Conservation (phyloP, 2,329 filamentous ascomycete genomes). For the Cercospora brassicicola region DNA sequence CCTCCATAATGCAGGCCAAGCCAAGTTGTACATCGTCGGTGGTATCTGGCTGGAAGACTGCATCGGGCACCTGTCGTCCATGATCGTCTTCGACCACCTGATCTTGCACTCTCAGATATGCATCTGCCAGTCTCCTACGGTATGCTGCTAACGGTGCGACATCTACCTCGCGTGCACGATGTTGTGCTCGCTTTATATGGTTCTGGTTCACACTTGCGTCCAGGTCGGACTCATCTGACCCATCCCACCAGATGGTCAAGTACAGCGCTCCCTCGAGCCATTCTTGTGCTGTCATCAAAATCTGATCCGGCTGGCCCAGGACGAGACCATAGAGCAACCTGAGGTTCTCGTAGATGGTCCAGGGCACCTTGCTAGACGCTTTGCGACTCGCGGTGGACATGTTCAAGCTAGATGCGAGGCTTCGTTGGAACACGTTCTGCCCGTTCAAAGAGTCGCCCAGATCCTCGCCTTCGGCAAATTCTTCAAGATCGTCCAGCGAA, state of each 20-base stretch:
- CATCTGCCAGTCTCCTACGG: conserved; percentile 68
- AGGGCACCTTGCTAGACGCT: conserved; percentile 83
- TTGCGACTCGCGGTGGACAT: conserved; percentile 67
- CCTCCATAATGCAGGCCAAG: conserved; percentile 78
- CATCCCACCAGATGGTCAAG: conserved; percentile 89
- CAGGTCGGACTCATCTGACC: conserved; percentile 59
- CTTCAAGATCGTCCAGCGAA: conserved; percentile 66
- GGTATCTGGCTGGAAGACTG: conserved; percentile 70
- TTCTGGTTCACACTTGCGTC: conserved; percentile 49
- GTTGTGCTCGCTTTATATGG: conserved; percentile 36
- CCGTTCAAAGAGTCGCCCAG: conserved; percentile 44
- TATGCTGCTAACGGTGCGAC: conserved; percentile 66
- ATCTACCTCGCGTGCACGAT: conserved; percentile 49
- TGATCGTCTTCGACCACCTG: conserved; percentile 52
- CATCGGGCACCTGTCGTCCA: conserved; percentile 19
- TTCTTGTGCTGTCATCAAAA: conserved; percentile 76
- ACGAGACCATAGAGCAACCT: conserved; percentile 78
- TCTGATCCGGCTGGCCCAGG: conserved; percentile 71
- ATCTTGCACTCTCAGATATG: conserved; percentile 66
- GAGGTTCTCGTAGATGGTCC: conserved; percentile 84
- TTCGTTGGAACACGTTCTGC: conserved; percentile 36
- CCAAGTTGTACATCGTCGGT: conserved; percentile 76
- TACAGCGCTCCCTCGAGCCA: conserved; percentile 89
- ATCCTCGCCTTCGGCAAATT: conserved; percentile 73
- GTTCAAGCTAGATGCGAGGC: conserved; percentile 50